A percentile compares a stretch with the other conserved stretches of the same genome.
These are phyloP conservation scores for Lecanicillium sp. DNA, from an alignment of 2,329 filamentous ascomycete genomes.

Conservation along the genomic window DNA sequence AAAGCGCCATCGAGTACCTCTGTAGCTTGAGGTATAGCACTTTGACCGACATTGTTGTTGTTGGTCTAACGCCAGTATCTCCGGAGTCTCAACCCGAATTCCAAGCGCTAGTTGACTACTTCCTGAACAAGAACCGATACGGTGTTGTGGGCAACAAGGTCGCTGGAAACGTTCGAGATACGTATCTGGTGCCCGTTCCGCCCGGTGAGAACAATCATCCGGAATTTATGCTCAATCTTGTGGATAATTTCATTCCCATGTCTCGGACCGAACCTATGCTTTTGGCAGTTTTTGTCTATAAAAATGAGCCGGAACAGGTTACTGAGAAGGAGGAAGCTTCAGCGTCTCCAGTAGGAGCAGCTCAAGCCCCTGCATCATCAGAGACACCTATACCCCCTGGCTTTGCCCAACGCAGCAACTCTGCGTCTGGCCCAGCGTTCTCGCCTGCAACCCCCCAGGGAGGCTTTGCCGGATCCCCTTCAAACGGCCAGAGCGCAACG, in stretches of 20 bases:
- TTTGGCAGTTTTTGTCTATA: conserved; percentile 77
- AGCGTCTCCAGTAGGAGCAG: conserved; percentile 9
- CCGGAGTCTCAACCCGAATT: conserved; percentile 55
- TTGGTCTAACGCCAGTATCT: conserved; percentile 60
- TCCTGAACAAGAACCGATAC: conserved; percentile 71
- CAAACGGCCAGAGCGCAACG: conserved; percentile 11
- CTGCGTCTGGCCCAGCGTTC: conserved; percentile 41
- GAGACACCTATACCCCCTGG: conserved; percentile 26
- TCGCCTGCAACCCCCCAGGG: conserved; percentile 42
- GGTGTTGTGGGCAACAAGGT: conserved; percentile 77
- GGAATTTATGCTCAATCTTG: conserved; percentile 82
- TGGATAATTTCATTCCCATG: conserved; percentile 70
- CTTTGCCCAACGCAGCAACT: conserved; percentile 34
- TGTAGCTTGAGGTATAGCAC: conserved; percentile 76
- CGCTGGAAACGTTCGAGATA: conserved; percentile 71
- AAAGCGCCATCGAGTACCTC: conserved; percentile 83
- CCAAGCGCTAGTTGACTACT: conserved; percentile 77
- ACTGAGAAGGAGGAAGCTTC: conserved; percentile 16
- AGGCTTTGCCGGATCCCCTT: conserved; percentile 11
- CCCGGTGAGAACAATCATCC: conserved; percentile 63
- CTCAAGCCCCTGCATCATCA: conserved; percentile 11
- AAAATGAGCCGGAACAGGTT: conserved; percentile 42
- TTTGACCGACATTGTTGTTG: conserved; percentile 75
- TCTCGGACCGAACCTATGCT: conserved; percentile 67
- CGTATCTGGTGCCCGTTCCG: conserved; percentile 82